Percentiles rank a stretch among this genome's conserved stretches.
Evolutionary conservation across 345 rosid genomes (phyloP).

Genomic region (Rhodomyrtus tomentosa): DNA sequence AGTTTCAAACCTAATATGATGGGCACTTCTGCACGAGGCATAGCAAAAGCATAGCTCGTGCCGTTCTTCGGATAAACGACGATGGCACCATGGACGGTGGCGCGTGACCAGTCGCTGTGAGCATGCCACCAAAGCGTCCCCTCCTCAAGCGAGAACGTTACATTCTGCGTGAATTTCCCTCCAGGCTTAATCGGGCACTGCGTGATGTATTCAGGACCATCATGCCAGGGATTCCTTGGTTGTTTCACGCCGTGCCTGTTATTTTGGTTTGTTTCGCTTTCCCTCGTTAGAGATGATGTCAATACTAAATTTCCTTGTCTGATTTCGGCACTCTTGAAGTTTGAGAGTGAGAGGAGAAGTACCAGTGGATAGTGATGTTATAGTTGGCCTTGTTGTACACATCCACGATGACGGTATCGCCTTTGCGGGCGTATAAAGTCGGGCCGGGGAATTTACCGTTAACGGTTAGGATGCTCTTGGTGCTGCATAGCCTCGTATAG

Average conservation of each 20-base stretch:
- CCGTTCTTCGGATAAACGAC: conserved; percentile 9
- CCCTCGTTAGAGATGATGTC: not conserved
- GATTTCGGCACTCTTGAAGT: not conserved
- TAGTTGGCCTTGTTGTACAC: conserved; percentile 8
- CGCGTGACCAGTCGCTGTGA: conserved; percentile 17
- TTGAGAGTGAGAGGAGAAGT: not conserved
- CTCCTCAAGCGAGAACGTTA: conserved; percentile 13
- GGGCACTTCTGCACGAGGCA: conserved; percentile 13
- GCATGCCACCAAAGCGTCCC: conserved; percentile 24
- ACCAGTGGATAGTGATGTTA: conserved; percentile 22
- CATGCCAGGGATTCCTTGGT: conserved; percentile 30
- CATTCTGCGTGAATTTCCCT: conserved; percentile 3
- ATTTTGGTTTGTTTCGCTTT: not conserved
- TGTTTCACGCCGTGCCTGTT: conserved; percentile 30
- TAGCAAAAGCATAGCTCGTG: conserved; percentile 13
- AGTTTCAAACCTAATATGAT: conserved; percentile 13
- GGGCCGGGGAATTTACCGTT: conserved; percentile 23
- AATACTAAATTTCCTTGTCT: not conserved
- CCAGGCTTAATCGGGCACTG: conserved; percentile 23
- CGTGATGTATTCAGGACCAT: conserved; percentile 31
- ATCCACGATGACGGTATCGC: conserved; percentile 9
- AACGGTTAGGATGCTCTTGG: conserved; percentile 21
- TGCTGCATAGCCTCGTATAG: conserved; percentile 13
- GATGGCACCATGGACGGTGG: conserved; percentile 23
- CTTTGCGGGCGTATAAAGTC: conserved; percentile 6